Conservation (phyloP, 2,329 filamentous ascomycete species). For the Beauveria bassiana region DNA sequence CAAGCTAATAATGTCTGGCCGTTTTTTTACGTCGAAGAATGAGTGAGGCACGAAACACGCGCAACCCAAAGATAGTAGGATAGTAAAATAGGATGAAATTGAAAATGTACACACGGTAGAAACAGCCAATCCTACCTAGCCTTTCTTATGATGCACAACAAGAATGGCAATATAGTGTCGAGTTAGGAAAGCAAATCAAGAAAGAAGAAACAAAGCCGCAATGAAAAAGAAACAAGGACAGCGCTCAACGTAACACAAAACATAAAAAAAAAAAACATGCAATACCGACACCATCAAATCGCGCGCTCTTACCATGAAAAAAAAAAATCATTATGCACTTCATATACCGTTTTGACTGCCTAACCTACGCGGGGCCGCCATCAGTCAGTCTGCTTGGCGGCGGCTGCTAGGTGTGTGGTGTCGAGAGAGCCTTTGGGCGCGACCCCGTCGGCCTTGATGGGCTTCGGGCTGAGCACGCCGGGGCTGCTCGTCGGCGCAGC, state of each 20-base stretch:
- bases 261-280: background rate
- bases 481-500: constrained; percentile 16
- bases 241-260: background rate
- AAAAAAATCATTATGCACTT: background rate
- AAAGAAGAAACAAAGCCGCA: background rate
- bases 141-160: too few species aligned
- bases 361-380: background rate
- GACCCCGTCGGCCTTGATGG: constrained; percentile 30
- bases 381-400: background rate
- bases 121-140: too few species aligned
- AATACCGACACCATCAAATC: background rate
- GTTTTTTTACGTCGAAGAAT: background rate
- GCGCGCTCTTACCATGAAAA: background rate
- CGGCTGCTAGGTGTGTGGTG: background rate
- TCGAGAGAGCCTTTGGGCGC: constrained; percentile 23
- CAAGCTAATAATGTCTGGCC: background rate
- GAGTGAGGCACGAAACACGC: background rate
- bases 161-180: too few species aligned
- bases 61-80: background rate
- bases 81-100: background rate
- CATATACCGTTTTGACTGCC: too few species aligned
- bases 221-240: background rate
- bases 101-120: too few species aligned
- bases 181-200: background rate
- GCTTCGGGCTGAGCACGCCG: constrained; percentile 33